phyloP scores from a whole-genome alignment of 352 stramenopile species.

The Phytopythium litorale region DNA sequence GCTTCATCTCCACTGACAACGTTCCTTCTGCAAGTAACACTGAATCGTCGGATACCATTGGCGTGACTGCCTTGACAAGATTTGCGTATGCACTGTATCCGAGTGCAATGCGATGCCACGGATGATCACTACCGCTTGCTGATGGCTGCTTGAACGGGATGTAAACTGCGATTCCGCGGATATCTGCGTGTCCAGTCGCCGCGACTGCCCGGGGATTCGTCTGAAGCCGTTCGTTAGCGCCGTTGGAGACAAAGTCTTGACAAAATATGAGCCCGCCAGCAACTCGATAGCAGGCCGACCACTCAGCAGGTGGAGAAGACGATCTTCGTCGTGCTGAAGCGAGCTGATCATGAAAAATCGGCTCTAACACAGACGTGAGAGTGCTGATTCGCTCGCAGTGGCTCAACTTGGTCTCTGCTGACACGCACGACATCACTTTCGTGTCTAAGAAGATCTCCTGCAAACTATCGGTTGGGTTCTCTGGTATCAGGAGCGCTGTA shows the following conservation, averaged over 20 bases:
- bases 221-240: neutral
- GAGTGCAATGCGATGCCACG: neutral
- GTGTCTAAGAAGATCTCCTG: slow-evolving; percentile 5
- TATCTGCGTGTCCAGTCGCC: neutral
- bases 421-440: neutral
- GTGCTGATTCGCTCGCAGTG: neutral
- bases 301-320: neutral
- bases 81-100: neutral
- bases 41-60: neutral
- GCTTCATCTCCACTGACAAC: slow-evolving; percentile 2
- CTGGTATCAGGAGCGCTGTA: slow-evolving; percentile 3
- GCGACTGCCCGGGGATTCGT: neutral
- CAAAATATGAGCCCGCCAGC: neutral
- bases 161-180: neutral
- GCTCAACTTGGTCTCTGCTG: no score
- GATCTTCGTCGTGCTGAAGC: neutral
- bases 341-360: slow-evolving; percentile 3
- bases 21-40: neutral
- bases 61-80: neutral
- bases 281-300: neutral
- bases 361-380: neutral
- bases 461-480: neutral
- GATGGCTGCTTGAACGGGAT: neutral
- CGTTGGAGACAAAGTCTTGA: neutral
- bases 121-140: neutral